Evolutionary conservation across 768 basidiomycete genomes (phyloP).

Genomic region (Phallus indusiatus): DNA sequence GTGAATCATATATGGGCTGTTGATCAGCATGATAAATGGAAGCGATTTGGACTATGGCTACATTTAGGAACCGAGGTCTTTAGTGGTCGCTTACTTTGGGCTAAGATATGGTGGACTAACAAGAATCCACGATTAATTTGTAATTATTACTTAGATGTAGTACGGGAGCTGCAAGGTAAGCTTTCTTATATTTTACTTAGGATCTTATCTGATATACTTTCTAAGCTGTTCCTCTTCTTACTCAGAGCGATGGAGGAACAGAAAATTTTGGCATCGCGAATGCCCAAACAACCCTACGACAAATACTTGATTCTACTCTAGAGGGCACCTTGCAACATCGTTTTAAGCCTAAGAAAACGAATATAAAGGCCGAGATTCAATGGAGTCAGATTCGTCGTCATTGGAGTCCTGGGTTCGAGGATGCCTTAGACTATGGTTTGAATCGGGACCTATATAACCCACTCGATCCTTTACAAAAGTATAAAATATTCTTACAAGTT

Average conservation of each 20-base stretch:
- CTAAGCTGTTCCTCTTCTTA: constrained; percentile 26
- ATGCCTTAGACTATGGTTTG: constrained; percentile 24
- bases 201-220: constrained; percentile 14
- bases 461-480: neutral
- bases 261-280: constrained; percentile 23
- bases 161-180: constrained; percentile 16
- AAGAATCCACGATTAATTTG: constrained; percentile 19
- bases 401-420: constrained; percentile 29
- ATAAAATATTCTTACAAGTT: neutral
- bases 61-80: constrained; percentile 31
- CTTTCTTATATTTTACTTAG: neutral
- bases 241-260: constrained; percentile 34
- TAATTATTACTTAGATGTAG: constrained; percentile 26
- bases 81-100: constrained; percentile 24
- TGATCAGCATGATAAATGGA: constrained; percentile 43
- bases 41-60: constrained; percentile 27
- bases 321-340: constrained; percentile 31
- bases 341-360: constrained; percentile 27
- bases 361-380: constrained; percentile 32
- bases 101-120: constrained; percentile 36
- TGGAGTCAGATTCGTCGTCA: constrained; percentile 26
- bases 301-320: constrained; percentile 30
- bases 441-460: constrained; percentile 11
- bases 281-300: constrained; percentile 29
- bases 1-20: constrained; percentile 28